Conservation (phyloP, 352 stramenopile species). For the Phytophthora idaei region DNA sequence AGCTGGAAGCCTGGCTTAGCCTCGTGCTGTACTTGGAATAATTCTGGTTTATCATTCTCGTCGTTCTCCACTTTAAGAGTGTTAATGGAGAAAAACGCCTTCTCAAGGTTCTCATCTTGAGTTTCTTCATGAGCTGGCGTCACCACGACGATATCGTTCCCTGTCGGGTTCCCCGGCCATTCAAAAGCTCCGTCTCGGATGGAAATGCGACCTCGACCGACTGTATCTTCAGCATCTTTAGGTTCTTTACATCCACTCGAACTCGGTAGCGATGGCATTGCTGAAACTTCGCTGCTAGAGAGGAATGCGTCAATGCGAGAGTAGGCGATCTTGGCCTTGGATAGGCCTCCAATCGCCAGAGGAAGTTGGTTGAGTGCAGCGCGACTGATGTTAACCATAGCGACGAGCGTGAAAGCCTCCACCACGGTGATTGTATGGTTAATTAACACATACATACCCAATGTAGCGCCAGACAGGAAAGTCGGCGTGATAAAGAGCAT, state of each 20-base stretch:
- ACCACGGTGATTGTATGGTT: conserved; percentile 30
- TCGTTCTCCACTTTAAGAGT: neutral
- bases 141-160: conserved; percentile 34
- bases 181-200: conserved; percentile 32
- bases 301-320: conserved; percentile 38
- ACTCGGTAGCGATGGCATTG: neutral
- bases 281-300: conserved; percentile 21
- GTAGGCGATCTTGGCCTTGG: conserved; percentile 39
- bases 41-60: neutral
- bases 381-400: conserved; percentile 41
- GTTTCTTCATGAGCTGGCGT: neutral
- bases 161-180: conserved; percentile 24
- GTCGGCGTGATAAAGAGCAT: conserved; percentile 45
- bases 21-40: neutral
- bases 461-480: conserved; percentile 32
- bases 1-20: conserved; percentile 24
- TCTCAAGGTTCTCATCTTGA: neutral
- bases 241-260: too few species aligned
- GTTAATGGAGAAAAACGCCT: neutral
- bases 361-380: conserved; percentile 34
- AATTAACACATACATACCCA: conserved; percentile 36
- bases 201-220: conserved; percentile 20
- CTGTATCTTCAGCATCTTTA: neutral
- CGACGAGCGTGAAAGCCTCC: conserved; percentile 40
- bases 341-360: conserved; percentile 26